Base-by-base conservation (phyloP, 495 filamentous ascomycete genomes). In the Penicillium subrubescens region DNA sequence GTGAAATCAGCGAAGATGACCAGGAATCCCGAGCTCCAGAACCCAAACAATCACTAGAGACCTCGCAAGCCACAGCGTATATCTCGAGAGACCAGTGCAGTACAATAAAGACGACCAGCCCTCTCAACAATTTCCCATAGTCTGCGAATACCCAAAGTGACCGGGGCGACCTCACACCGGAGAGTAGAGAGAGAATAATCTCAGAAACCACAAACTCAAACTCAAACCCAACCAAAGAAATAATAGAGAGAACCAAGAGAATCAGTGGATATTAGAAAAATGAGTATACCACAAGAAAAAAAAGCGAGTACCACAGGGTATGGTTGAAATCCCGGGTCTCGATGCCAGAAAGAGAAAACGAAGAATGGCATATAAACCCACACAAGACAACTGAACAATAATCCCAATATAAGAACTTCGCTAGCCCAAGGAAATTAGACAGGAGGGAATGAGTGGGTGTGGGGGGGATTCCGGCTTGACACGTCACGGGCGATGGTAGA, bases 1-100 rank as follows among this genome's bases (percentile, higher is more conserved):
- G 75, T 77, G 59, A 64, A 68, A 75, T 77, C 75, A 76, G 62
- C 70, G 27, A 77, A 77, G 75, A 76, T 69, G 74, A 77, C 75
- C 63, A 63, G 71, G 71, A 71, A 35, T 57, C 5, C 12, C 17
- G n/a, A 58, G 56, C n/a, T 31, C 27, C 48, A 31, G 48, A 52
- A 31, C 1, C 11, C 44, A 55, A 64, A 57, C 52, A 56, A 56
- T 31, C 57, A 65, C 41, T 14, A 51, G 48, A n/a, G n/a, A 48
- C 12, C 8, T 3, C 21, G 27, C 39, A 21, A 57, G 27, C 19
- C 50, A 31, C 48, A 44, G 59, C 8, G 15, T 41, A 46, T 25
- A 57, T 34, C 50, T 14, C 3, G 44, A 55, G 52, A 54, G 34
- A 63, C 66, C 72, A 76, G 75, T 77, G 54, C 74, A 65, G 67